Evolutionary conservation across 139 green algal species (phyloP).

Genomic region (Spirogloea muscicola): DNA sequence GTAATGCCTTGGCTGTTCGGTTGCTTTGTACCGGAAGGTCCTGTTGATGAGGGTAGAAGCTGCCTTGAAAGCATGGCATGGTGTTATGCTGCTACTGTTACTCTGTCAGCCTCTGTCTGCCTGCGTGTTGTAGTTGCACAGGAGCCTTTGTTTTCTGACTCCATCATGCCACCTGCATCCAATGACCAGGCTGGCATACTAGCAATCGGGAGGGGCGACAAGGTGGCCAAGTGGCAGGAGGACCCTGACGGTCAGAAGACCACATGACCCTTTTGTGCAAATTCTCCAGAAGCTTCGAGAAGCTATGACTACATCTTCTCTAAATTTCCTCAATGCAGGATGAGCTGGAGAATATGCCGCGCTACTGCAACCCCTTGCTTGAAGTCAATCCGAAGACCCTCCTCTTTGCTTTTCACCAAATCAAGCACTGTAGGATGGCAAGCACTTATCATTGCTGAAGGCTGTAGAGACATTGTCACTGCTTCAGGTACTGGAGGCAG

Average conservation of each 20-base stretch:
- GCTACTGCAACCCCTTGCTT: too few species aligned
- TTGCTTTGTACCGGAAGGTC: neutral
- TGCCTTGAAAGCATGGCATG: neutral
- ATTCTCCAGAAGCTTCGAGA: neutral
- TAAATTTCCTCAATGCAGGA: neutral
- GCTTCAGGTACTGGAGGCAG: neutral
- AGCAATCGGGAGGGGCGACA: neutral
- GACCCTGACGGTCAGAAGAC: neutral
- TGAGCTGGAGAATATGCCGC: too few species aligned
- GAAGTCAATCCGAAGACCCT: too few species aligned
- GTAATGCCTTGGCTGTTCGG: neutral
- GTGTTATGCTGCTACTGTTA: neutral
- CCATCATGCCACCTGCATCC: too few species aligned
- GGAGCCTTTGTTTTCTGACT: neutral
- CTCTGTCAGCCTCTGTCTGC: neutral
- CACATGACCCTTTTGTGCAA: neutral
- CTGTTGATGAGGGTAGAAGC: neutral
- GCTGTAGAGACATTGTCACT: too few species aligned
- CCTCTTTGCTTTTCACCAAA: too few species aligned
- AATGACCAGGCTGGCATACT: slow-evolving; percentile 27
- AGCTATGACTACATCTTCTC: neutral
- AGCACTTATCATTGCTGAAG: too few species aligned
- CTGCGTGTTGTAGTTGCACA: neutral
- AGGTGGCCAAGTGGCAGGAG: slow-evolving; percentile 13
- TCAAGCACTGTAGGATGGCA: neutral